Conservation (phyloP, 2,329 filamentous ascomycete genomes). For the Xylariaceae sp. region DNA sequence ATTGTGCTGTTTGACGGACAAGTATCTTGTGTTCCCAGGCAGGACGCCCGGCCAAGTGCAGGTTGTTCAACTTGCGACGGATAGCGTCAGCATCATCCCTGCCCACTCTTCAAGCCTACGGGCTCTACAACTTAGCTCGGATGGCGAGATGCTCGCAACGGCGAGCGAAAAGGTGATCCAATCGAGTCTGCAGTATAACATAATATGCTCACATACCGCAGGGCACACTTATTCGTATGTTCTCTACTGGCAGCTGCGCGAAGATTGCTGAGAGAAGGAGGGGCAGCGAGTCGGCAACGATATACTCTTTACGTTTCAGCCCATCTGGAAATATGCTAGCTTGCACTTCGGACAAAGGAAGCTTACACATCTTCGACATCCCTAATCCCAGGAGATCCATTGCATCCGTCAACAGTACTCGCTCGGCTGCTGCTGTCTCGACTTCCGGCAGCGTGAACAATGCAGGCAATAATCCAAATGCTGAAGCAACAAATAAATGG, state of each 20-base stretch:
- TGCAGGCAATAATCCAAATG: constrained; percentile 24
- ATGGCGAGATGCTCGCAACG: constrained; percentile 79
- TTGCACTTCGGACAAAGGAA: constrained; percentile 94
- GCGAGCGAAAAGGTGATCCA: constrained; percentile 70
- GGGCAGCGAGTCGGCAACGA: constrained; percentile 80
- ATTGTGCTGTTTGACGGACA: constrained; percentile 71
- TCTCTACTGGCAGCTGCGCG: constrained; percentile 73
- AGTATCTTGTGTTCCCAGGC: constrained; percentile 80
- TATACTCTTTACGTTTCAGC: constrained; percentile 85
- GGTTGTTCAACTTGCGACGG: constrained; percentile 70
- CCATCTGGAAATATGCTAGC: constrained; percentile 76
- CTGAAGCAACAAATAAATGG: constrained; percentile 69
- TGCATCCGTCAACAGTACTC: constrained; percentile 7
- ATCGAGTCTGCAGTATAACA: constrained; percentile 3
- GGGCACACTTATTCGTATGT: constrained; percentile 86
- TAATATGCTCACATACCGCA: constrained; percentile 28
- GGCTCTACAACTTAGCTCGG: constrained; percentile 73
- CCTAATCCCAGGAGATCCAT: constrained; percentile 46
- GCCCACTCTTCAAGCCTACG: constrained; percentile 78
- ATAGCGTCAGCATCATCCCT: constrained; percentile 88
- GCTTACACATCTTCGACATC: constrained; percentile 89
- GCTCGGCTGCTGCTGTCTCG: neutral
- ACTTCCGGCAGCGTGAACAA: neutral
- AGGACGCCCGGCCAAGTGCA: constrained; percentile 84
- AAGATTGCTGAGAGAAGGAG: constrained; percentile 80